These are phyloP conservation scores for Glycyrrhiza uralensis DNA, from an alignment of 306 rosid species.

Conservation along the genomic window DNA sequence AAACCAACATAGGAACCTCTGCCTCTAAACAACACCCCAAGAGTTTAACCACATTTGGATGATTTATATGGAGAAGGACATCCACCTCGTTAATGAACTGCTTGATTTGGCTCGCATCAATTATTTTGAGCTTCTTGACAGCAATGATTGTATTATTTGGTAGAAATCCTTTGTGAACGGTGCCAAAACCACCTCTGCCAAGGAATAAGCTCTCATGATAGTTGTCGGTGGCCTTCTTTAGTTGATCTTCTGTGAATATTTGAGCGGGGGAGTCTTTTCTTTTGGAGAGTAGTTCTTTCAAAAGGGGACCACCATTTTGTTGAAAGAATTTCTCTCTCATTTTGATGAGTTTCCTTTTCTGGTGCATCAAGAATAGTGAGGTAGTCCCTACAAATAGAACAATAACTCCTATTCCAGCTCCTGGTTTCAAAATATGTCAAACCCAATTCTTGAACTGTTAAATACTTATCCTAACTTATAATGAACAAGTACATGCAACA, in stretches of 20 bases:
- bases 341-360: conserved; percentile 24
- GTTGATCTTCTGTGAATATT: conserved; percentile 24
- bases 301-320: conserved; percentile 36
- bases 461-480: neutral
- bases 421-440: conserved; percentile 5
- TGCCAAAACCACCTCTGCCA: conserved; percentile 43
- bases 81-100: conserved; percentile 48
- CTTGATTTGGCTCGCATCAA: conserved; percentile 27
- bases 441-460: neutral
- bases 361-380: conserved; percentile 6
- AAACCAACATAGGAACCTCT: conserved; percentile 45
- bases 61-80: conserved; percentile 47
- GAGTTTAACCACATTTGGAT: conserved; percentile 43
- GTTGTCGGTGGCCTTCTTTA: conserved; percentile 43
- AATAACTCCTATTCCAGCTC: neutral
- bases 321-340: conserved; percentile 24
- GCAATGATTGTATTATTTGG: conserved; percentile 6
- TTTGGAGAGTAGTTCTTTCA: conserved; percentile 18
- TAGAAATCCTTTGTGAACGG: conserved; percentile 32
- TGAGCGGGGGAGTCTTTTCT: neutral
- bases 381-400: neutral
- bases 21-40: conserved; percentile 52
- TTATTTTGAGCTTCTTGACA: conserved; percentile 39
- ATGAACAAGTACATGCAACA: neutral
- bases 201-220: conserved; percentile 22